These are phyloP conservation scores for Dissophora ornata DNA, from an alignment of 192 early-diverging fungal species.

Conservation along the genomic window DNA sequence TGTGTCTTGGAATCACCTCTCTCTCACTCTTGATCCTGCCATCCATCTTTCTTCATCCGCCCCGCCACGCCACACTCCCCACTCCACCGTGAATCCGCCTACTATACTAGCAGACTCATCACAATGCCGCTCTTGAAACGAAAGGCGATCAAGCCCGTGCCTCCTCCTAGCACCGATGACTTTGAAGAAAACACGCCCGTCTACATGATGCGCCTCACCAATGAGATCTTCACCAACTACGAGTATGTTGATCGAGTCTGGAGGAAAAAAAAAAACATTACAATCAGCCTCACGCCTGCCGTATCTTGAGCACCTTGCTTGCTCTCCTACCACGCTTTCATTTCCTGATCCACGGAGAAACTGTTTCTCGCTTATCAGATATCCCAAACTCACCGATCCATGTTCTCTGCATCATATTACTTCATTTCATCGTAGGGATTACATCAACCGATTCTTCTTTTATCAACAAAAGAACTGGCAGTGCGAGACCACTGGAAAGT, in stretches of 20 bases:
- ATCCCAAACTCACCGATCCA: slow-evolving; percentile 1
- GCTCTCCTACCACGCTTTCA: too few relatives aligned
- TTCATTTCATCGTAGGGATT: slow-evolving; percentile 65
- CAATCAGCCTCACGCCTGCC: not conserved
- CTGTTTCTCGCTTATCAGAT: slow-evolving; percentile 2
- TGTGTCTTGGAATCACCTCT: not conserved
- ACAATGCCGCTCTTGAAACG: slow-evolving; percentile 48
- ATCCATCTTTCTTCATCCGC: too few relatives aligned
- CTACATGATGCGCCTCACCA: slow-evolving; percentile 64
- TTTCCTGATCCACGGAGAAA: too few relatives aligned
- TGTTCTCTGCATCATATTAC: slow-evolving; percentile 10
- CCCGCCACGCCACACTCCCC: not conserved
- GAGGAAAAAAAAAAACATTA: too few relatives aligned
- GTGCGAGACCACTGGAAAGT: slow-evolving; percentile 80
- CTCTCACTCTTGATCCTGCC: not conserved
- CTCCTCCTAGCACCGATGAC: slow-evolving; percentile 31
- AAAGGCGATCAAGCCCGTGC: slow-evolving; percentile 52
- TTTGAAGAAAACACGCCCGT: slow-evolving; percentile 58
- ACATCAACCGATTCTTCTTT: slow-evolving; percentile 70
- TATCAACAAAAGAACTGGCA: slow-evolving; percentile 82
- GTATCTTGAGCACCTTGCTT: too few relatives aligned
- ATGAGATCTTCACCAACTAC: slow-evolving; percentile 69
- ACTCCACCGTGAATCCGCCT: not conserved
- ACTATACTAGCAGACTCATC: not conserved
- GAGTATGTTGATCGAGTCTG: slow-evolving; percentile 66